A percentile compares a stretch with the other conserved stretches of the same genome.
phyloP scores from a whole-genome alignment of 768 basidiomycete species.

The Daedalea quercina region DNA sequence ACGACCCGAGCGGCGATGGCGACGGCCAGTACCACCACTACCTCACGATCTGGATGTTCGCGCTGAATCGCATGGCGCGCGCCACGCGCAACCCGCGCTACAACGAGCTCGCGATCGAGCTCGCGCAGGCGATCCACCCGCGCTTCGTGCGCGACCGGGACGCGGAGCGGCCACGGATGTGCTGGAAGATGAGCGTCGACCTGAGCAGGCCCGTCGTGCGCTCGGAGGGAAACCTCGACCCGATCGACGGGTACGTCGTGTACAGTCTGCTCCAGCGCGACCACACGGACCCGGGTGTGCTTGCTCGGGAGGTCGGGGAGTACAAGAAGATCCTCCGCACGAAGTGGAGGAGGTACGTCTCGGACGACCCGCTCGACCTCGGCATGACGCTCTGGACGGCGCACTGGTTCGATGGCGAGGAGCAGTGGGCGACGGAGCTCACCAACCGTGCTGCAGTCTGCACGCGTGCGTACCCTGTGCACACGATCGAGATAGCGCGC shows the following conservation, averaged over 20 bases:
- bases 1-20: conserved; percentile 18
- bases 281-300: conserved; percentile 4
- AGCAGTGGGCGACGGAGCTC: conserved; percentile 20
- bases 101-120: conserved; percentile 22
- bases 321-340: conserved; percentile 20
- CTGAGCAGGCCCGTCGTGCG: conserved; percentile 17
- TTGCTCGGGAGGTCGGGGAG: conserved; percentile 18
- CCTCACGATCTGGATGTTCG: conserved; percentile 28
- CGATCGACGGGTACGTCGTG: conserved; percentile 23
- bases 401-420: conserved; percentile 19
- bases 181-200: conserved; percentile 25
- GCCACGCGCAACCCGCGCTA: conserved; percentile 18
- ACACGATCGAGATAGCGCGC: not conserved
- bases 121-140: conserved; percentile 23
- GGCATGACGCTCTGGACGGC: conserved; percentile 26
- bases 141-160: conserved; percentile 18
- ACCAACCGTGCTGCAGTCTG: conserved; percentile 11
- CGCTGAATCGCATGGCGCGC: conserved; percentile 22
- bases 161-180: conserved; percentile 17
- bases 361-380: conserved; percentile 23
- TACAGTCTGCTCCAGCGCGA: conserved; percentile 18
- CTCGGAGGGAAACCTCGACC: conserved; percentile 25
- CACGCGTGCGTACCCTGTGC: conserved; percentile 16
- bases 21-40: conserved; percentile 28
- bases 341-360: conserved; percentile 16